Percentiles rank a stretch among this genome's conserved stretches.
These are phyloP conservation scores for Amphibolis antarctica DNA, from an alignment of 106 monocot genomes.

Conservation along the genomic window DNA sequence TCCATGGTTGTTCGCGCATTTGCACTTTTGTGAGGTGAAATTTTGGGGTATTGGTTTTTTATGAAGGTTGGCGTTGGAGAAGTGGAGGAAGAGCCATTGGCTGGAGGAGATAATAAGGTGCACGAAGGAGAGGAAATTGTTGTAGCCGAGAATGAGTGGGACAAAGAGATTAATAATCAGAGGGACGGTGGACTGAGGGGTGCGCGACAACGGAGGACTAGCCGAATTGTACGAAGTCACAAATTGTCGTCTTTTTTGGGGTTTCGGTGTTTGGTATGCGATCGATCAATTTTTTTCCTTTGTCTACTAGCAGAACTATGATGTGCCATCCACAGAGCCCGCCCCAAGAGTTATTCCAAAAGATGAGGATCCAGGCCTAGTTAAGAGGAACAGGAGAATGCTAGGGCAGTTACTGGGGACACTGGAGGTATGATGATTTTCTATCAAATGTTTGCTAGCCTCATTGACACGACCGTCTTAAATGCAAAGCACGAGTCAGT, in stretches of 20 bases:
- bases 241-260: background rate
- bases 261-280: background rate
- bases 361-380: slow-evolving; percentile 63
- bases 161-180: slow-evolving; percentile 16
- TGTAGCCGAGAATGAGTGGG: slow-evolving; percentile 2
- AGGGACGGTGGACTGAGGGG: slow-evolving; percentile 40
- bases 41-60: background rate
- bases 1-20: background rate
- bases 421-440: slow-evolving; percentile 48
- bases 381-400: slow-evolving; percentile 94
- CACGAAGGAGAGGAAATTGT: slow-evolving; percentile 7
- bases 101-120: slow-evolving; percentile 12
- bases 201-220: slow-evolving; percentile 24
- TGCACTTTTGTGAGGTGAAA: background rate
- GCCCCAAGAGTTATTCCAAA: slow-evolving; percentile 59
- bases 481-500: no score
- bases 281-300: slow-evolving; percentile 1
- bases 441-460: background rate
- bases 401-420: slow-evolving; percentile 89
- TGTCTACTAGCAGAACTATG: slow-evolving; percentile 38
- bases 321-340: slow-evolving; percentile 48
- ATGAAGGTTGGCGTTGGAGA: slow-evolving; percentile 58
- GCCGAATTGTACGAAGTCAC: slow-evolving; percentile 31
- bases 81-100: slow-evolving; percentile 14
- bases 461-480: no score